Evolutionary conservation across 208 protist species (phyloP), one percentile per base, ranked within the genome.

Genomic region (Phytomonas sp.): DNA sequence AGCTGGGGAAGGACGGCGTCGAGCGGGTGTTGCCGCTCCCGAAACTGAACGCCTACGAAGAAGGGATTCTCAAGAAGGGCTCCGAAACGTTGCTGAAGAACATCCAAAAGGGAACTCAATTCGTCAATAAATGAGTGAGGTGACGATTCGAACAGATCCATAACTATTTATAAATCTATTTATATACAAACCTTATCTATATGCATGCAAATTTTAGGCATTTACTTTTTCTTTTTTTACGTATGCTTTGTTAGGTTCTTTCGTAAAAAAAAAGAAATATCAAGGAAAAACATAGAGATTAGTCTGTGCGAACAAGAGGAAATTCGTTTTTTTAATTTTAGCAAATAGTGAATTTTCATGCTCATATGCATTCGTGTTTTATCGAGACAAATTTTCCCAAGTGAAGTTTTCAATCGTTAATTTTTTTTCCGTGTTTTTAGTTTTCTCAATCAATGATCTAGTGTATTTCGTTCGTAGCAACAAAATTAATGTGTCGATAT

Each of bases 1-100:
- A 89, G 31, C 80, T 96, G 11, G 87, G 88, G 64, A 76, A 75
- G 72, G 78, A 86, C 51, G 91, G 91, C 46, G 90, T 96, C 62
- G 85, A 82, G 69, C 71, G 79, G 62, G 82, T 84, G 51, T 89
- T 96, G 40, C 84, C 89, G n/a, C 77, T 96, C 56, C 30, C 46
- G 4, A 53, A 43, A 36, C 72, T 96, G 36, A 80, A 73, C 34
- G 17, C 67, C 15, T 62, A 46, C 13, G 86, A 92, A 73, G 66
- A 82, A 62, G 68, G 75, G 62, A 29, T 87, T 0, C 73, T 88
- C 36, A 62, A 73, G 60, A 75, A 73, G 61, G 76, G 73, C 2
- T 66, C 87, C 32, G 67, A 66, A 11, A 76, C 79, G 30, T 79
- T 96, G 68, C 78, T 86, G 70, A 85, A 82, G 70, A 96, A 96